These are phyloP conservation scores for Suhomyces kunorum DNA, from an alignment of 1,139 yeast genomes.

Conservation along the genomic window DNA sequence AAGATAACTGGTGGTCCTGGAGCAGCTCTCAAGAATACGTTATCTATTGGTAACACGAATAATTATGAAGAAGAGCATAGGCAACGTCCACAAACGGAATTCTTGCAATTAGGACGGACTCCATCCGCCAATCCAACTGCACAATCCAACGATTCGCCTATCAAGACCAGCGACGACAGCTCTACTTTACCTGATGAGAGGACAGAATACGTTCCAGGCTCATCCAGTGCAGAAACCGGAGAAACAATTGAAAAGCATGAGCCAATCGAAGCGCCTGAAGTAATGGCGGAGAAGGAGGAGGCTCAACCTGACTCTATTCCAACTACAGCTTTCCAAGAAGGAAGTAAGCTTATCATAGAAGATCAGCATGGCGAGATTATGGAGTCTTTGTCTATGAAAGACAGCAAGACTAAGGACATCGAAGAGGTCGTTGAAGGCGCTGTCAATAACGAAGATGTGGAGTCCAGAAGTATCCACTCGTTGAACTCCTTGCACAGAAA, in stretches of 20 bases:
- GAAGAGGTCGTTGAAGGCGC: conserved; percentile 10
- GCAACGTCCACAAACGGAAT: conserved; percentile 43
- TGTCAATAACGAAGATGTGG: neutral
- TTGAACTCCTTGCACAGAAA: conserved; percentile 41
- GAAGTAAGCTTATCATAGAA: conserved; percentile 68
- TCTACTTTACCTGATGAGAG: conserved; percentile 17
- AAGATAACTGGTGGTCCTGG: conserved; percentile 30
- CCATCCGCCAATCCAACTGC: conserved; percentile 20
- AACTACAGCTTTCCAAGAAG: conserved; percentile 71
- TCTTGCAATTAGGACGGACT: conserved; percentile 44
- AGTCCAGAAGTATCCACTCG: conserved; percentile 40
- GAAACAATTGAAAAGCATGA: neutral
- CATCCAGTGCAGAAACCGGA: conserved; percentile 1
- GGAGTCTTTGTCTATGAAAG: conserved; percentile 35
- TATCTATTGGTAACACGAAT: conserved; percentile 29
- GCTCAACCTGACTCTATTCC: conserved; percentile 15
- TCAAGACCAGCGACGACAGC: conserved; percentile 15
- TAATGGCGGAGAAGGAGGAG: conserved; percentile 5
- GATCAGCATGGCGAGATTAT: conserved; percentile 80
- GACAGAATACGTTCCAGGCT: conserved; percentile 1
- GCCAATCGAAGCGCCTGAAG: conserved; percentile 2
- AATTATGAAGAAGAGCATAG: conserved; percentile 32
- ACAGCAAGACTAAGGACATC: neutral
- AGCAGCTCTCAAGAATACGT: conserved; percentile 31
- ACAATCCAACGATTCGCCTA: conserved; percentile 13